These are phyloP conservation scores for Penicillium oxalicum DNA, from an alignment of 2,329 filamentous ascomycete species.

Conservation along the genomic window DNA sequence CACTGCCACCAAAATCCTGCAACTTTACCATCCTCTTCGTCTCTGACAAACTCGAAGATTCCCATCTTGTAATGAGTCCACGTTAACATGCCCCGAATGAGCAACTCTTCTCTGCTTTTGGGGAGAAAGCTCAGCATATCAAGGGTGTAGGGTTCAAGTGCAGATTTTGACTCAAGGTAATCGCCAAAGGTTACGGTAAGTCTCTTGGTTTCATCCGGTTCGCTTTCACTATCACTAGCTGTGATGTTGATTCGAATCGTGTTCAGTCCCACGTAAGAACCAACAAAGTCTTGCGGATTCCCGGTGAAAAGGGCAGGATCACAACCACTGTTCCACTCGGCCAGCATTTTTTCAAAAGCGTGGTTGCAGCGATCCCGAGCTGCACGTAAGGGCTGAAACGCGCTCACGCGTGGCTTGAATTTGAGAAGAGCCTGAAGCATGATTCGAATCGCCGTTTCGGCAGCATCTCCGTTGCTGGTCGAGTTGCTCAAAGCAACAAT, in stretches of 20 bases:
- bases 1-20: background rate
- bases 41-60: background rate
- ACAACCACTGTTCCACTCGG: background rate
- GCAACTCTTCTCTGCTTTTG: background rate
- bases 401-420: background rate
- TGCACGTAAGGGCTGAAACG: background rate
- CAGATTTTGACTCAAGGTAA: background rate
- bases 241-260: background rate
- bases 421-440: background rate
- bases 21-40: background rate
- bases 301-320: background rate
- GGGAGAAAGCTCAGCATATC: background rate
- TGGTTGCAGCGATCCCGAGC: background rate
- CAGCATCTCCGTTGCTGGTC: background rate
- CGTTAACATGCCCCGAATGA: background rate
- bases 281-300: background rate
- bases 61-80: background rate
- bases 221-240: background rate
- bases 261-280: background rate
- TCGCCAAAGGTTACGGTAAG: background rate
- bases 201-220: background rate
- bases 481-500: constrained; percentile 1
- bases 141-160: background rate
- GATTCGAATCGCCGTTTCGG: background rate
- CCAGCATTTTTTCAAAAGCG: background rate